Percentiles rank a stretch among this genome's conserved stretches.
phyloP scores from a whole-genome alignment of 2,329 filamentous ascomycete genomes.

The Didymella glomerata region DNA sequence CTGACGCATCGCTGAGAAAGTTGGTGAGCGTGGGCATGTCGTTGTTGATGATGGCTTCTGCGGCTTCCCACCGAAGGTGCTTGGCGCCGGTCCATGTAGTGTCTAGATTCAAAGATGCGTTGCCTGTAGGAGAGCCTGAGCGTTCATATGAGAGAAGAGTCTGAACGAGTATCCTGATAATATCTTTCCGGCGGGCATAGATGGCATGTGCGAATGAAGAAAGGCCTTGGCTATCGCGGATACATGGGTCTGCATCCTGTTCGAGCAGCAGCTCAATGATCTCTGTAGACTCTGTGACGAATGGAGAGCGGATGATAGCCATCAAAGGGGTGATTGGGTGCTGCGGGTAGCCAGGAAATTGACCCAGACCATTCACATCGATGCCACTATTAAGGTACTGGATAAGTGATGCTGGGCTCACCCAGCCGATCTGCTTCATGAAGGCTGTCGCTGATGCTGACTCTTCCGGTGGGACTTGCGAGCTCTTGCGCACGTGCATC shows the following conservation, averaged over 20 bases:
- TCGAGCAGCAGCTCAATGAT: constrained; percentile 20
- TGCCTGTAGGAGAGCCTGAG: constrained; percentile 14
- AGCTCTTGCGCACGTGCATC: constrained; percentile 19
- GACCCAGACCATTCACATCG: constrained; percentile 21
- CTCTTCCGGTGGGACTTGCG: constrained; percentile 3
- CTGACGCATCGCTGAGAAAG: constrained; percentile 4
- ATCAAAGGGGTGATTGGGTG: constrained; percentile 22
- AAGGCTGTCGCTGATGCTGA: constrained; percentile 22
- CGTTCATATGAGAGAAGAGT: constrained; percentile 9
- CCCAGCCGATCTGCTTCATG: constrained; percentile 23
- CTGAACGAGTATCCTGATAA: constrained; percentile 4
- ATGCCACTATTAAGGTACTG: constrained; percentile 22
- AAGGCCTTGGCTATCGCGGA: constrained; percentile 19
- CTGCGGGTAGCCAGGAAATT: constrained; percentile 20
- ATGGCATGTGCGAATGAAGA: constrained; percentile 21
- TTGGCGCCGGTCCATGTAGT: constrained; percentile 22
- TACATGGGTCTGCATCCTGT: constrained; percentile 20
- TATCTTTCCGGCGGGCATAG: constrained; percentile 21
- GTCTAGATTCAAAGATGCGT: constrained; percentile 19
- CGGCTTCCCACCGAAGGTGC: constrained; percentile 22
- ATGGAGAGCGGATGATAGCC: constrained; percentile 22
- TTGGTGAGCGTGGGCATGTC: constrained; percentile 13
- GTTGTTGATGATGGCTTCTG: constrained; percentile 15
- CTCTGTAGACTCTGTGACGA: constrained; percentile 19
- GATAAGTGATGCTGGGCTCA: constrained; percentile 21